Evolutionary conservation across 2,329 filamentous ascomycete genomes (phyloP).

Genomic region (Ophiobolus disseminans): DNA sequence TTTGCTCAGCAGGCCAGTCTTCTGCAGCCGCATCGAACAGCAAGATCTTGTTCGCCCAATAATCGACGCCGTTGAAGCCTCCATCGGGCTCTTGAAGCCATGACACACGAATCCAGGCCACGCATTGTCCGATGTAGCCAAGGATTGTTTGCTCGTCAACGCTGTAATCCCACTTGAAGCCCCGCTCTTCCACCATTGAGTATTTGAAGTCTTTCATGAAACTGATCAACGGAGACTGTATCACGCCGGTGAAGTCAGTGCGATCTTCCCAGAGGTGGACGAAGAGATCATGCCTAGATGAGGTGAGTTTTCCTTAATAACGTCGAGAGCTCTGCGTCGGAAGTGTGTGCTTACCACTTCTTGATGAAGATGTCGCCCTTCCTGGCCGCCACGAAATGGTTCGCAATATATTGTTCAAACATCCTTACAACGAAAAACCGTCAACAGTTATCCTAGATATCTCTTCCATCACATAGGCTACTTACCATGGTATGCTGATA

Average conservation of each 20-base stretch:
- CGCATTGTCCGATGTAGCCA: constrained; percentile 52
- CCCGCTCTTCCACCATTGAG: constrained; percentile 22
- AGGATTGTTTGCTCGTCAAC: constrained; percentile 37
- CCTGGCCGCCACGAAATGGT: constrained; percentile 55
- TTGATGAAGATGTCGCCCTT: constrained; percentile 55
- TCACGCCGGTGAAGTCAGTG: constrained; percentile 23
- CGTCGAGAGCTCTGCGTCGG: background rate
- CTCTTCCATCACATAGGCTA: too few species aligned
- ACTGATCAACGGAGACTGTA: constrained; percentile 27
- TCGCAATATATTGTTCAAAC: constrained; percentile 41
- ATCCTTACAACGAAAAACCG: too few species aligned
- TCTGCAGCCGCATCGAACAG: constrained; percentile 34
- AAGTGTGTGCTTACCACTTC: constrained; percentile 45
- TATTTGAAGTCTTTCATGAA: constrained; percentile 37
- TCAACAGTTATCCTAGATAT: too few species aligned
- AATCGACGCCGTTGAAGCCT: constrained; percentile 41
- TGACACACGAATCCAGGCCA: constrained; percentile 47
- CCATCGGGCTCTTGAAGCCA: constrained; percentile 41
- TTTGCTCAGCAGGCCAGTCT: constrained; percentile 31
- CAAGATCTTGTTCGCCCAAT: constrained; percentile 37
- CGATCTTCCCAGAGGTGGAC: constrained; percentile 33
- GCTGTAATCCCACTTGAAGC: constrained; percentile 45
- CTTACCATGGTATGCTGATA: constrained; percentile 37
- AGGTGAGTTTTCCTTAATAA: background rate
- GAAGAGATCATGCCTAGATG: constrained; percentile 33